phyloP scores from a whole-genome alignment of 2,329 filamentous ascomycete genomes.

The Calonectria naviculata region DNA sequence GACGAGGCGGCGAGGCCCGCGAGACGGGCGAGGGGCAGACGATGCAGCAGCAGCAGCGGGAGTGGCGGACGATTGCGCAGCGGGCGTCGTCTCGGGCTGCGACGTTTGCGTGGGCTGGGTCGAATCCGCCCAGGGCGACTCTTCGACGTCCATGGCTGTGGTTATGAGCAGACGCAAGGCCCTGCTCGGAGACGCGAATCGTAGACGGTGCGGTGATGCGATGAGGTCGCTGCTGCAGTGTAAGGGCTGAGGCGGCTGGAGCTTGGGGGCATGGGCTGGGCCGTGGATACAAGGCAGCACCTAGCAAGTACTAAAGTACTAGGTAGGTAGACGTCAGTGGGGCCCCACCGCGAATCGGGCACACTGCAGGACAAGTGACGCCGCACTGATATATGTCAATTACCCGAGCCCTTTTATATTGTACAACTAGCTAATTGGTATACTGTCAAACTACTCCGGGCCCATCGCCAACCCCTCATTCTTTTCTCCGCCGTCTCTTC shows the following conservation, averaged over 20 bases:
- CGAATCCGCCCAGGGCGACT: constrained; percentile 64
- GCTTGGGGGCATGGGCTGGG: constrained; percentile 16
- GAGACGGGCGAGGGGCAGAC: constrained; percentile 54
- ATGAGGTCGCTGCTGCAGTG: constrained; percentile 18
- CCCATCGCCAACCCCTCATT: neutral
- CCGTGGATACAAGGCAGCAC: constrained; percentile 19
- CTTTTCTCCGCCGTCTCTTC: neutral
- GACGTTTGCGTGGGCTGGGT: constrained; percentile 37
- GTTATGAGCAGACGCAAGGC: constrained; percentile 14
- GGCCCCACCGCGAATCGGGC: constrained; percentile 3
- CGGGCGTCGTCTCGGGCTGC: constrained; percentile 40
- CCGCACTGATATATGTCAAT: neutral
- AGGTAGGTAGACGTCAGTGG: constrained; percentile 20
- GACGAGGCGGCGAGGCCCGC: constrained; percentile 71
- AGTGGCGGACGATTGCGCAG: constrained; percentile 42
- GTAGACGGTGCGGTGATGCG: constrained; percentile 29
- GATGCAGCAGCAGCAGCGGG: constrained; percentile 43
- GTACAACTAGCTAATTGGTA: constrained; percentile 5
- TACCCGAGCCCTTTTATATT: constrained; percentile 1
- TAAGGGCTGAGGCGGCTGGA: constrained; percentile 22
- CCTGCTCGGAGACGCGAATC: constrained; percentile 8
- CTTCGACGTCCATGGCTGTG: constrained; percentile 60
- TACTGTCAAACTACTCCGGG: neutral
- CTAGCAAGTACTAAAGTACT: no score
- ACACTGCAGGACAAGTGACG: neutral